Evolutionary conservation across 2,329 filamentous ascomycete species (phyloP), one percentile per base, ranked within the genome.

Genomic region (Fusarium secorum): DNA sequence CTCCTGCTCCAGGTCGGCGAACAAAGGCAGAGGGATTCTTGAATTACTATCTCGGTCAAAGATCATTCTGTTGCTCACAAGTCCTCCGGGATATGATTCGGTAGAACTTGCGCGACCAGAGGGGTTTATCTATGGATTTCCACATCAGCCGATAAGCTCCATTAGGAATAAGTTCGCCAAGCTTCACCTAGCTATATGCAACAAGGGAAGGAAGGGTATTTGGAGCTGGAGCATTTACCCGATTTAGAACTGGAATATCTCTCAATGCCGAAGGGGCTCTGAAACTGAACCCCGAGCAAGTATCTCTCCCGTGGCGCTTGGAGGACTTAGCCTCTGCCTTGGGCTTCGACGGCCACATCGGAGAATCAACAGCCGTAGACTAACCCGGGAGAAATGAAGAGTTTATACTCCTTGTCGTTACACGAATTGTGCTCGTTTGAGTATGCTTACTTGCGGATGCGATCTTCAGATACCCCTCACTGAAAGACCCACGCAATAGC

Each of bases 21-120:
- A n/a, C 9, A 46, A 14, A n/a, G 44, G 26, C 6, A 30, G 2
- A 11, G 4, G 4, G 9, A 17, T 3, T 15, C 26, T 11, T 11
- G 13, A n/a, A 10, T 7, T 0, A 3, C 26, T 28, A 0, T 28
- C 26, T n/a, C 20, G 13, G 15, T n/a, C 26, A 8, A 46, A 46
- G 14, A 11, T 7, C 0, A 30, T 7, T 5, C 20, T n/a, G 18
- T 46, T 46, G 44, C 44, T n/a, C 4, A n/a, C 0, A 5, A 46
- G 20, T 11, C 44, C 44, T 5, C 44, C 26, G 3, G 7, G 0
- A 30, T 30, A n/a, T 11, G 44, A 46, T 11, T 30, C 20, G 5
- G 10, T 7, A 15, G 26, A n/a, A n/a, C 26, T n/a, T 46, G 44
- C 14, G 44, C 13, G 11, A 30, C 7, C 0, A 9, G 26, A 46